phyloP scores from a whole-genome alignment of 2,329 filamentous ascomycete species.

The Botrytis pseudocinerea region DNA sequence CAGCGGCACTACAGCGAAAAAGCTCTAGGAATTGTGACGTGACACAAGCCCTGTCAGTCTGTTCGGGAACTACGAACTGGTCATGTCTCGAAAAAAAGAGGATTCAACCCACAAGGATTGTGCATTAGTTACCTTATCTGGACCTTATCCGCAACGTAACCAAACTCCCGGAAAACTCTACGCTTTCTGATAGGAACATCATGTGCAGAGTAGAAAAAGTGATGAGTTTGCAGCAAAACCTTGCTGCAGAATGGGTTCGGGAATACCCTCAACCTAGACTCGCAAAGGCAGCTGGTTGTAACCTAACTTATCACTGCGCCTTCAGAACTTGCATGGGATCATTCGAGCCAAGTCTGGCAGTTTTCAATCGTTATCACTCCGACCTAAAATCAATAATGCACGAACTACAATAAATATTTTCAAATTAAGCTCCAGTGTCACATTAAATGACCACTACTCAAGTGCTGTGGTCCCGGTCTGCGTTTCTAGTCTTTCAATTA shows the following conservation, averaged over 20 bases:
- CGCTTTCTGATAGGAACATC: background rate
- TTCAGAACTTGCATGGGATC: background rate
- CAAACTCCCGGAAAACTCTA: constrained; percentile 1
- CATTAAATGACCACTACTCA: background rate
- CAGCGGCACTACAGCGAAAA: background rate
- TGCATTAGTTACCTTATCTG: constrained; percentile 15
- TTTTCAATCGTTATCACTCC: background rate
- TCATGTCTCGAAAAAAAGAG: constrained; percentile 11
- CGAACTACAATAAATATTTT: background rate
- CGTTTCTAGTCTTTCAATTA: background rate
- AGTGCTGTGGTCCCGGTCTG: background rate
- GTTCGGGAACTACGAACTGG: background rate
- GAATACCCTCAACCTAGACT: constrained; percentile 6
- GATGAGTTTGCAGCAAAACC: background rate
- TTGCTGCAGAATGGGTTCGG: constrained; percentile 7
- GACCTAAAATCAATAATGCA: background rate
- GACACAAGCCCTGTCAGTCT: background rate
- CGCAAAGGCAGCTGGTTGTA: background rate
- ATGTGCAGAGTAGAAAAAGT: background rate
- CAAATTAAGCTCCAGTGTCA: background rate
- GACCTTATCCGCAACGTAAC: background rate
- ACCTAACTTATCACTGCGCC: background rate
- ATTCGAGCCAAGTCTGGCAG: background rate
- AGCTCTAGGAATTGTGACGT: background rate
- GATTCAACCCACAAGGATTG: background rate